Percentiles rank a stretch among this genome's conserved stretches.
These are phyloP conservation scores for Recurvomyces mirabilis DNA, from an alignment of 495 filamentous ascomycete species.

Conservation along the genomic window DNA sequence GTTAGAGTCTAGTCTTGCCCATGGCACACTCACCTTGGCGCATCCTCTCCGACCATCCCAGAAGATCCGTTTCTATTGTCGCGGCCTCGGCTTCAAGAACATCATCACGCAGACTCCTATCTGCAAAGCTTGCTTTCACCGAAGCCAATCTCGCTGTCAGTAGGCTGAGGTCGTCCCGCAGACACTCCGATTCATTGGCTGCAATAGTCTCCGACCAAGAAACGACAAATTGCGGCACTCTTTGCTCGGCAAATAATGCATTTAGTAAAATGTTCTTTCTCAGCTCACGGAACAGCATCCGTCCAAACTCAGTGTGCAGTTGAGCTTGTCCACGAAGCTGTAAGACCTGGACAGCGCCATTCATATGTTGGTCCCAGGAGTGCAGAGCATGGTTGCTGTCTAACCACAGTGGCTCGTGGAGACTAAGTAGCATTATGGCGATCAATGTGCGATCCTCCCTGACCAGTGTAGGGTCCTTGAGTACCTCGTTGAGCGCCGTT, in stretches of 20 bases:
- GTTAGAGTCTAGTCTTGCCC: no score
- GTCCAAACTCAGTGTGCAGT: slow-evolving; percentile 1
- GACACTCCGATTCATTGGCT: slow-evolving; percentile 1
- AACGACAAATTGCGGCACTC: slow-evolving; percentile 8
- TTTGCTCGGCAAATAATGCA: background rate
- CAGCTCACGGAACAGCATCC: slow-evolving; percentile 6
- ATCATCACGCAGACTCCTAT: no score
- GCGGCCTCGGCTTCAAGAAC: no score
- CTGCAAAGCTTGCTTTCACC: no score
- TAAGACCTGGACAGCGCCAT: slow-evolving; percentile 10
- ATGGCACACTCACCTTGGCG: no score
- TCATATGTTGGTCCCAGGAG: slow-evolving; percentile 13
- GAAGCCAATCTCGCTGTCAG: slow-evolving; percentile 1
- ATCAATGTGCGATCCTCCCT: slow-evolving; percentile 13
- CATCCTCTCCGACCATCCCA: no score
- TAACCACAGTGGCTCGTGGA: slow-evolving; percentile 11
- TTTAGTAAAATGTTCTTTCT: slow-evolving; percentile 5
- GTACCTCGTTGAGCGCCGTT: slow-evolving; percentile 6
- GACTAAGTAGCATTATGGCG: slow-evolving; percentile 7
- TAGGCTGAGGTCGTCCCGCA: slow-evolving; percentile 2
- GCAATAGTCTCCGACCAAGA: slow-evolving; percentile 7
- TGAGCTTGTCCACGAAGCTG: slow-evolving; percentile 10
- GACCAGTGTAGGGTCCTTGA: slow-evolving; percentile 4
- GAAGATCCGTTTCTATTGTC: no score
- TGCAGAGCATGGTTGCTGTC: slow-evolving; percentile 1